These are phyloP conservation scores for Amoebophrya sp. DNA, from an alignment of 169 alveolate species.

Conservation along the genomic window DNA sequence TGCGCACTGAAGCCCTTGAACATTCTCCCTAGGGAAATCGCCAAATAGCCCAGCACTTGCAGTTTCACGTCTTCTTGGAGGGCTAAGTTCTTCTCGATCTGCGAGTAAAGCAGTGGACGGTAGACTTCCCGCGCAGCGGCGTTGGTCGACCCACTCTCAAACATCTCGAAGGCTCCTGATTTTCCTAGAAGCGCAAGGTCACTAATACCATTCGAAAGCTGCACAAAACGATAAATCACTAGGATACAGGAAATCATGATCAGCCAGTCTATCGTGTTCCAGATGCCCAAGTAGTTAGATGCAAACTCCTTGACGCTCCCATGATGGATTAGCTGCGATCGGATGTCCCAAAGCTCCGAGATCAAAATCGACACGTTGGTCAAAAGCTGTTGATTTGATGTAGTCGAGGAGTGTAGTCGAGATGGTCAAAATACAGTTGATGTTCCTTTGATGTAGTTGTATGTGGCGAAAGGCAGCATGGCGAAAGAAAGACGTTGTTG, in stretches of 20 bases:
- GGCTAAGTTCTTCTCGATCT: background rate
- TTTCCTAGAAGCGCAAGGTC: background rate
- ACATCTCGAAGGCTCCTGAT: background rate
- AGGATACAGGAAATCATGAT: background rate
- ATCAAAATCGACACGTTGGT: background rate
- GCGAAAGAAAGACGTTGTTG: too few species aligned
- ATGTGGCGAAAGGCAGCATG: too few species aligned
- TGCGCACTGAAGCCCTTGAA: conserved; percentile 11
- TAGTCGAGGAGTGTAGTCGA: too few species aligned
- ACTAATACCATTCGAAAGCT: background rate
- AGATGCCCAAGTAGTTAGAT: background rate
- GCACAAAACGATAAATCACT: background rate
- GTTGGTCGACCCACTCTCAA: too few species aligned
- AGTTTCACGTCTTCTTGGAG: background rate
- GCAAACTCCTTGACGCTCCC: background rate
- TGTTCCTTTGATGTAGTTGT: too few species aligned
- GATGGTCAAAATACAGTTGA: too few species aligned
- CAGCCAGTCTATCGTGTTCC: background rate
- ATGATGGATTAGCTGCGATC: background rate
- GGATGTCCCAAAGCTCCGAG: background rate
- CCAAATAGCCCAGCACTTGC: background rate
- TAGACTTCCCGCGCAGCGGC: background rate
- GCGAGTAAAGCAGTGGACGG: background rate
- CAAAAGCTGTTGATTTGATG: too few species aligned
- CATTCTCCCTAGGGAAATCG: background rate